phyloP scores from a whole-genome alignment of 495 filamentous ascomycete genomes.

The Talaromyces stipitatus region DNA sequence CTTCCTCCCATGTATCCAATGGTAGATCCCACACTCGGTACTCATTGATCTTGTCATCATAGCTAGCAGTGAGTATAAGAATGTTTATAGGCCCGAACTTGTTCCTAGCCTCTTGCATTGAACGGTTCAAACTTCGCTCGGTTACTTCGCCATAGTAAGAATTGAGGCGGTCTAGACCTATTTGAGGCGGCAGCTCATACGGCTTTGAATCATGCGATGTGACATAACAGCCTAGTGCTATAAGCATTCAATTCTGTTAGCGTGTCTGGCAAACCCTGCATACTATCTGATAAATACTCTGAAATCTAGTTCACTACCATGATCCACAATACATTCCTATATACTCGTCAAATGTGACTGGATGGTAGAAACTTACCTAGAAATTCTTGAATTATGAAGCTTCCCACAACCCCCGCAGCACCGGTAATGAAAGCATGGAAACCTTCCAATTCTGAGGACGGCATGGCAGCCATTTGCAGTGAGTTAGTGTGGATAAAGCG shows the following conservation, averaged over 20 bases:
- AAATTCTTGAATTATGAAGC: constrained; percentile 43
- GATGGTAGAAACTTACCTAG: constrained; percentile 31
- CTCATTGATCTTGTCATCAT: constrained; percentile 33
- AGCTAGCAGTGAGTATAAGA: constrained; percentile 44
- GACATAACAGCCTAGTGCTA: not conserved
- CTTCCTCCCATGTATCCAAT: constrained; percentile 43
- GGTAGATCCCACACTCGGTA: constrained; percentile 49
- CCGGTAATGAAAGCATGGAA: constrained; percentile 53
- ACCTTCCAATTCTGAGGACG: constrained; percentile 28
- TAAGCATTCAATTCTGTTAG: not conserved
- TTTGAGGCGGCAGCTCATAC: constrained; percentile 7
- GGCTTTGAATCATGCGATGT: constrained; percentile 1
- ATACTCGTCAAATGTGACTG: not conserved
- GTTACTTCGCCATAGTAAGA: constrained; percentile 38
- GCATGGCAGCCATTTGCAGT: not conserved
- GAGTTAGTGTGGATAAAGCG: not conserved
- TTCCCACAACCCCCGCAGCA: constrained; percentile 46
- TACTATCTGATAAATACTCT: not conserved
- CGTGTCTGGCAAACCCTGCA: not conserved
- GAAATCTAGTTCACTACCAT: not conserved
- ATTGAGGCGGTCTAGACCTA: constrained; percentile 22
- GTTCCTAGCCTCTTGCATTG: constrained; percentile 32
- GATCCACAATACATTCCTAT: not conserved
- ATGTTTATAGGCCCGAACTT: constrained; percentile 47
- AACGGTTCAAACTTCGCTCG: constrained; percentile 35